Percentiles rank a stretch among this genome's conserved stretches.
These are phyloP conservation scores for Flaveria bidentis DNA, from an alignment of 129 eudicot genomes.

Conservation along the genomic window DNA sequence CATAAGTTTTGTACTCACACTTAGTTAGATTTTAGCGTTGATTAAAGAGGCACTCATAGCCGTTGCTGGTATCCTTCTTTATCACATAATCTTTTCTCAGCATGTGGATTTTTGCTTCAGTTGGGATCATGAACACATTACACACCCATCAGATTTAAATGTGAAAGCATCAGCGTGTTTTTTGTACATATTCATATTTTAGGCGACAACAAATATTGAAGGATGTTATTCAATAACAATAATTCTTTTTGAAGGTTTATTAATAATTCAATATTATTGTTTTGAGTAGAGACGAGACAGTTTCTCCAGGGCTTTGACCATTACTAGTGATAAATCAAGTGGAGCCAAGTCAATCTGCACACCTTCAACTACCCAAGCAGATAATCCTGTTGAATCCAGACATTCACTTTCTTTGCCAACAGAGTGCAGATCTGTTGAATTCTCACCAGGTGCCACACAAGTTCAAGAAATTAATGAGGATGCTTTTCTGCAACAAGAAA, in stretches of 20 bases:
- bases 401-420: conserved; percentile 62
- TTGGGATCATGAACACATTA: not conserved
- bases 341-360: conserved; percentile 71
- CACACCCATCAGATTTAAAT: not conserved
- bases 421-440: conserved; percentile 68
- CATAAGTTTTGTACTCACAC: not conserved
- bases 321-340: conserved; percentile 93
- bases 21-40: not conserved
- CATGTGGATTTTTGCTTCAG: not conserved
- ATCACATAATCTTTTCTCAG: not conserved
- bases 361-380: conserved; percentile 92
- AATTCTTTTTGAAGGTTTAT: not conserved
- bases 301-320: conserved; percentile 62
- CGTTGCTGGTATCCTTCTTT: not conserved
- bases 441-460: conserved; percentile 47
- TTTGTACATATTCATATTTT: no score
- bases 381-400: conserved; percentile 68
- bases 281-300: conserved; percentile 76
- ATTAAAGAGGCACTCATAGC: not conserved
- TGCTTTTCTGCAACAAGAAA: conserved; percentile 59
- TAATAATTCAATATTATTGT: not conserved
- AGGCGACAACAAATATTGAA: not conserved
- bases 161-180: not conserved
- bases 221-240: conserved; percentile 1
- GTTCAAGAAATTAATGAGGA: conserved; percentile 62